A percentile compares a stretch with the other conserved stretches of the same genome.
Conservation (phyloP, 2,329 filamentous ascomycete species). For the Aspergillus thermomutatus region DNA sequence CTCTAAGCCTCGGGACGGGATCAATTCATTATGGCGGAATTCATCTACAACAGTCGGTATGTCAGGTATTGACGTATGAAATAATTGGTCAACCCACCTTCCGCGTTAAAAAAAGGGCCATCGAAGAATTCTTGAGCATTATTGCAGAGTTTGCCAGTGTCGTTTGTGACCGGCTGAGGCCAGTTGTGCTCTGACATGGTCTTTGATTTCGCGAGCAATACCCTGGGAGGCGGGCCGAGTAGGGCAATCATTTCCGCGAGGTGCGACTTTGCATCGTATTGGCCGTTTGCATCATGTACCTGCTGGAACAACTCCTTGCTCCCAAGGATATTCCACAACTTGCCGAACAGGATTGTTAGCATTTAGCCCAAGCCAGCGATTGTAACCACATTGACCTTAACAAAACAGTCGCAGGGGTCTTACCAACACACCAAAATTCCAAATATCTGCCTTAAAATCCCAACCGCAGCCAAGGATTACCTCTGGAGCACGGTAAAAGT, state of each 20-base stretch:
- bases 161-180: conserved; percentile 13
- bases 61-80: neutral
- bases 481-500: conserved; percentile 34
- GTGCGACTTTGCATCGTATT: conserved; percentile 32
- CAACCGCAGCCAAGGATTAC: conserved; percentile 34
- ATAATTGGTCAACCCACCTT: conserved; percentile 5
- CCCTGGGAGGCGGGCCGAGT: conserved; percentile 32
- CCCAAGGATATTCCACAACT: conserved; percentile 17
- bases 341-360: neutral
- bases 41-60: conserved; percentile 17
- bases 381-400: neutral
- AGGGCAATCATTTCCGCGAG: conserved; percentile 41
- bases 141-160: conserved; percentile 11
- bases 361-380: neutral
- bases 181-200: conserved; percentile 12
- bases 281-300: conserved; percentile 25
- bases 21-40: conserved; percentile 21
- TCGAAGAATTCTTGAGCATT: conserved; percentile 18
- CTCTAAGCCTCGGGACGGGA: conserved; percentile 19
- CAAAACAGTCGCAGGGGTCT: neutral
- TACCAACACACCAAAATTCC: conserved; percentile 37
- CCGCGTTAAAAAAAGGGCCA: conserved; percentile 24
- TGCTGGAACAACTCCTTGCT: conserved; percentile 31
- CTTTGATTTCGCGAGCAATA: conserved; percentile 21
- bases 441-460: conserved; percentile 36